Conservation (phyloP, 257 asterid genomes). For the Echium plantagineum region DNA sequence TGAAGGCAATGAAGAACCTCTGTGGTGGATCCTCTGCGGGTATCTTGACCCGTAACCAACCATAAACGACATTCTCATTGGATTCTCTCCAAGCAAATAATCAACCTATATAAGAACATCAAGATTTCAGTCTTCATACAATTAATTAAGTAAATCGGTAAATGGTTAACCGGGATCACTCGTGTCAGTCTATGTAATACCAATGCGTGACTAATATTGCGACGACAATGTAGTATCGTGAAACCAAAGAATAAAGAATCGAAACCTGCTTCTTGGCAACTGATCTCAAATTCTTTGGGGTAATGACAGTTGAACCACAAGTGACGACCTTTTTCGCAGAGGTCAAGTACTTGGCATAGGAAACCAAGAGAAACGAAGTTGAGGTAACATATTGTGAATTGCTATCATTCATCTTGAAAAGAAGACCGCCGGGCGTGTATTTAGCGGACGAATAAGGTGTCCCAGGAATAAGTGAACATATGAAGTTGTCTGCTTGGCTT, state of each 20-base stretch:
- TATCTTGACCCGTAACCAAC: conserved; percentile 83
- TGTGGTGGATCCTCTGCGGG: conserved; percentile 81
- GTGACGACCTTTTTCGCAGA: conserved; percentile 49
- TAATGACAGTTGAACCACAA: conserved; percentile 61
- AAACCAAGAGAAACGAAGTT: conserved; percentile 62
- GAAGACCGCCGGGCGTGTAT: conserved; percentile 91
- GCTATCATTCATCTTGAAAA: conserved; percentile 86
- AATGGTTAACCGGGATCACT: no score
- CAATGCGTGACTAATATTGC: no score
- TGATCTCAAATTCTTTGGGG: conserved; percentile 58
- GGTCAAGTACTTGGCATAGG: conserved; percentile 86
- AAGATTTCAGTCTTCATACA: not conserved
- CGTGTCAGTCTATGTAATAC: no score
- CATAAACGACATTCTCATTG: conserved; percentile 82
- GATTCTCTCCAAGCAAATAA: conserved; percentile 82
- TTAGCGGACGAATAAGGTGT: conserved; percentile 56
- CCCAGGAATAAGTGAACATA: conserved; percentile 86
- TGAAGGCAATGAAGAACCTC: conserved; percentile 93
- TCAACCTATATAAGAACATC: no score
- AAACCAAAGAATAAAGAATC: no score
- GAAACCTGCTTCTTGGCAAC: conserved; percentile 76
- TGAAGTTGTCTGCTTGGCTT: conserved; percentile 84
- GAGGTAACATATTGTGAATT: conserved; percentile 94
- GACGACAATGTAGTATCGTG: no score
- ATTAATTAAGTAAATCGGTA: no score